Evolutionary conservation across 805 yeast genomes (phyloP).

Genomic region (Saturnispora hagleri): DNA sequence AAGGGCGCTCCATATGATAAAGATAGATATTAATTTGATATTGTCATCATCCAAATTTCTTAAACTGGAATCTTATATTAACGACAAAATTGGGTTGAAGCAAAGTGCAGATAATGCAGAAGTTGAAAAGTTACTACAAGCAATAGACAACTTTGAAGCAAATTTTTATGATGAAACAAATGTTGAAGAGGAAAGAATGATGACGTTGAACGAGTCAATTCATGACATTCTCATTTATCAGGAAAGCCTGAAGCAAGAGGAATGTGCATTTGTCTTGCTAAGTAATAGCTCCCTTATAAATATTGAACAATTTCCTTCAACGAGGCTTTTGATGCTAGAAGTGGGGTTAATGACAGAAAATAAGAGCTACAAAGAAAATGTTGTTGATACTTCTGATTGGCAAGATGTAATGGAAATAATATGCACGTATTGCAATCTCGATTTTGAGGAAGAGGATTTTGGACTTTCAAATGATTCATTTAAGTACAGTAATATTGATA

Average conservation of each 20-base stretch:
- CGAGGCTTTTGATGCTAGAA: conserved; percentile 21
- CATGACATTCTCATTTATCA: background rate
- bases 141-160: conserved; percentile 15
- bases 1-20: conserved; percentile 22
- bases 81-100: conserved; percentile 11
- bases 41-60: conserved; percentile 17
- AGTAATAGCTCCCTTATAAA: conserved; percentile 19
- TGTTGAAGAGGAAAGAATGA: background rate
- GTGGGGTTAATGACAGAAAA: conserved; percentile 15
- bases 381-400: conserved; percentile 25
- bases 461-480: no score
- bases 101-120: conserved; percentile 8
- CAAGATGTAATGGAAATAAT: conserved; percentile 30
- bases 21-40: conserved; percentile 21
- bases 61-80: conserved; percentile 9
- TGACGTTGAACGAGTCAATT: background rate
- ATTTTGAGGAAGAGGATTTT: conserved; percentile 29
- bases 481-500: background rate
- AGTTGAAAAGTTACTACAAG: conserved; percentile 7
- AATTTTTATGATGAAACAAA: background rate
- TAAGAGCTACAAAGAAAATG: conserved; percentile 11
- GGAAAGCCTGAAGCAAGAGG: conserved; percentile 5
- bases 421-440: conserved; percentile 24
- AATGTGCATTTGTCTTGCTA: conserved; percentile 18
- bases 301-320: conserved; percentile 14